Evolutionary conservation across 2,329 filamentous ascomycete genomes (phyloP).

Genomic region (Capronia americana): DNA sequence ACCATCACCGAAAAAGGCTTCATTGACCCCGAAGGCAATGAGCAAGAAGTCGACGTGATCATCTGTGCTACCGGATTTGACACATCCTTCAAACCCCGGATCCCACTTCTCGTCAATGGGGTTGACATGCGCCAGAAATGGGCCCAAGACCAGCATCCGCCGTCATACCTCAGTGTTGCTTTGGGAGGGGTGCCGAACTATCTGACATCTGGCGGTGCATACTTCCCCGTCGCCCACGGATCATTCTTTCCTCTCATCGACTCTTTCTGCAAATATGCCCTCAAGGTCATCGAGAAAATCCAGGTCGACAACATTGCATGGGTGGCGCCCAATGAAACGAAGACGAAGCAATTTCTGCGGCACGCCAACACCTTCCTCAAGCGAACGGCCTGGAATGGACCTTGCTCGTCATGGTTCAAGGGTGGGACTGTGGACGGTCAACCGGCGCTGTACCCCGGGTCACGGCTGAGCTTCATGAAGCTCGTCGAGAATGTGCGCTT

Average conservation of each 20-base stretch:
- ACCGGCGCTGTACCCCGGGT: slow-evolving; percentile 50
- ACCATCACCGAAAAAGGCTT: slow-evolving; percentile 34
- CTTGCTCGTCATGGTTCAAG: slow-evolving; percentile 22
- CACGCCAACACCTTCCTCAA: slow-evolving; percentile 44
- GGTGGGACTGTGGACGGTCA: slow-evolving; percentile 34
- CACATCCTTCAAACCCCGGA: slow-evolving; percentile 39
- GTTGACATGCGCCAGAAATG: slow-evolving; percentile 38
- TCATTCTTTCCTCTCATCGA: slow-evolving; percentile 37
- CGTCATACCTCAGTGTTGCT: slow-evolving; percentile 1
- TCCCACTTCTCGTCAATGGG: slow-evolving; percentile 32
- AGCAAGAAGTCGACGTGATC: slow-evolving; percentile 20
- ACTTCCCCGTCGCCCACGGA: slow-evolving; percentile 40
- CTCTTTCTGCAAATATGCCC: slow-evolving; percentile 40
- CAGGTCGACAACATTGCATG: slow-evolving; percentile 43
- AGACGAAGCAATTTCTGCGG: slow-evolving; percentile 41
- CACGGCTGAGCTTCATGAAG: slow-evolving; percentile 45
- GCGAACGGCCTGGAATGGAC: slow-evolving; percentile 37
- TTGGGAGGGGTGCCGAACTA: slow-evolving; percentile 43
- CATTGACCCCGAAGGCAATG: slow-evolving; percentile 16
- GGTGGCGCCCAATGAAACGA: slow-evolving; percentile 40
- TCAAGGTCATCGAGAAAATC: slow-evolving; percentile 43
- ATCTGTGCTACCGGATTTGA: background rate
- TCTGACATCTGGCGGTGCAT: slow-evolving; percentile 43
- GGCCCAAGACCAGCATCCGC: background rate
- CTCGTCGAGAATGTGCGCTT: slow-evolving; percentile 44